Evolutionary conservation across 208 protist genomes (phyloP).

Genomic region (Herpetomonas muscarum): DNA sequence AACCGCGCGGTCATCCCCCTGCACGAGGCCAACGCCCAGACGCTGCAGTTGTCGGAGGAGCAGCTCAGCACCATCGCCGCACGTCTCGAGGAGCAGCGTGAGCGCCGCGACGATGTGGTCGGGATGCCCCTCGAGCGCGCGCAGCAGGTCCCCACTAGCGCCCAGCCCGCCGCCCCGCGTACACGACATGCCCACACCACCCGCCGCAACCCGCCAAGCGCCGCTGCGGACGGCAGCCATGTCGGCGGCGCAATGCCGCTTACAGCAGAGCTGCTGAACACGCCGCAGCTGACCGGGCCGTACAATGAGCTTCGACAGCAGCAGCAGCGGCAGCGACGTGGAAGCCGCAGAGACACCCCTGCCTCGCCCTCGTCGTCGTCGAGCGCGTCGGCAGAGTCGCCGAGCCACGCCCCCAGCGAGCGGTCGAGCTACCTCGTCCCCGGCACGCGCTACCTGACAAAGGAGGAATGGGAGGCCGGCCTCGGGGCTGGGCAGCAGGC

Average conservation of each 20-base stretch:
- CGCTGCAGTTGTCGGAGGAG: slow-evolving; percentile 27
- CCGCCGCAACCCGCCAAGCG: neutral
- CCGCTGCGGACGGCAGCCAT: neutral
- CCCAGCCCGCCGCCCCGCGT: neutral
- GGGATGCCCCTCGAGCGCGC: slow-evolving; percentile 49
- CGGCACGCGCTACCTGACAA: slow-evolving; percentile 35
- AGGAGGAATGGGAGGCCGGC: slow-evolving; percentile 18
- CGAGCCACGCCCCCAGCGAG: slow-evolving; percentile 17
- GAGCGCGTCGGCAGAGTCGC: neutral
- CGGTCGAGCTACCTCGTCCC: slow-evolving; percentile 30
- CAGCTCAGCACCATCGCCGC: slow-evolving; percentile 33
- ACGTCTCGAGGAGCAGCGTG: slow-evolving; percentile 32
- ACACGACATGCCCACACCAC: neutral
- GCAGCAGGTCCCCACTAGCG: slow-evolving; percentile 4
- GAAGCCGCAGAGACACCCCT: neutral
- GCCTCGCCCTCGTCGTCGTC: slow-evolving; percentile 1
- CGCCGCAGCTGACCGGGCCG: neutral
- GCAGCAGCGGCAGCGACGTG: neutral
- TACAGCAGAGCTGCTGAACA: slow-evolving; percentile 23
- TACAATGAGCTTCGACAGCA: neutral
- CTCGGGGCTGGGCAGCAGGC: neutral
- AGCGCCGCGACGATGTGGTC: slow-evolving; percentile 43
- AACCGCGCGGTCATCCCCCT: slow-evolving; percentile 53
- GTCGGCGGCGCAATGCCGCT: slow-evolving; percentile 10
- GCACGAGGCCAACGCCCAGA: slow-evolving; percentile 35